Evolutionary conservation across 1,284 basidiomycete genomes (phyloP).

Genomic region (Microbotryum scabiosae): DNA sequence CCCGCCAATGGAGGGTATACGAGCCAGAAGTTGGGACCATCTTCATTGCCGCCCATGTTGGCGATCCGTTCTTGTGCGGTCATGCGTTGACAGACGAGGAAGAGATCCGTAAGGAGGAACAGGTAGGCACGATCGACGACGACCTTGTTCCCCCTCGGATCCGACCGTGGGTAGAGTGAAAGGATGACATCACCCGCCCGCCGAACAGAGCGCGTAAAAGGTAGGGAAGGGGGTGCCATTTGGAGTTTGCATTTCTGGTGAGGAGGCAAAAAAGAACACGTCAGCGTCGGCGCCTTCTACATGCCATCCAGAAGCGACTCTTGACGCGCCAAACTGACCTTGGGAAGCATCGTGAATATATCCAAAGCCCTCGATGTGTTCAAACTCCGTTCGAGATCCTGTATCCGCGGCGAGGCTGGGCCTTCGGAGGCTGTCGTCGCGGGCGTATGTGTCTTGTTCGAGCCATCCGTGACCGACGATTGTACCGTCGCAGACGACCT

Average conservation of each 20-base stretch:
- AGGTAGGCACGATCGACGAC: conserved; percentile 70
- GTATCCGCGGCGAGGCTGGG: conserved; percentile 6
- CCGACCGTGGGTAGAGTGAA: conserved; percentile 63
- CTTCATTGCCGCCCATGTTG: conserved; percentile 42
- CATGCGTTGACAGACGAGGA: conserved; percentile 54
- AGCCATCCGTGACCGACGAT: conserved; percentile 12
- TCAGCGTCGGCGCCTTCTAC: neutral
- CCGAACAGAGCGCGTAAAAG: conserved; percentile 71
- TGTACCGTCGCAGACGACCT: conserved; percentile 21
- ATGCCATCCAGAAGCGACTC: too few species aligned
- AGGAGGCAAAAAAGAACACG: neutral
- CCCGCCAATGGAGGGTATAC: conserved; percentile 92
- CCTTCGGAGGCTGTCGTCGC: neutral
- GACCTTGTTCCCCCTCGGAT: conserved; percentile 56
- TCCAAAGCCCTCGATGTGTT: conserved; percentile 74
- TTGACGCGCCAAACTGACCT: conserved; percentile 49
- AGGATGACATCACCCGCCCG: conserved; percentile 66
- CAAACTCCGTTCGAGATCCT: conserved; percentile 71
- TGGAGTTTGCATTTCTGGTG: conserved; percentile 77
- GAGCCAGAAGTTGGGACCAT: conserved; percentile 74
- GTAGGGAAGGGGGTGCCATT: conserved; percentile 70
- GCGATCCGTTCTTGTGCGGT: conserved; percentile 53
- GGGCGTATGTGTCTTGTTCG: conserved; percentile 10
- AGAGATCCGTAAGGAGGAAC: conserved; percentile 84
- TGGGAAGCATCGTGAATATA: conserved; percentile 91